phyloP scores from a whole-genome alignment of 306 rosid species.

The Fragaria vesca region DNA sequence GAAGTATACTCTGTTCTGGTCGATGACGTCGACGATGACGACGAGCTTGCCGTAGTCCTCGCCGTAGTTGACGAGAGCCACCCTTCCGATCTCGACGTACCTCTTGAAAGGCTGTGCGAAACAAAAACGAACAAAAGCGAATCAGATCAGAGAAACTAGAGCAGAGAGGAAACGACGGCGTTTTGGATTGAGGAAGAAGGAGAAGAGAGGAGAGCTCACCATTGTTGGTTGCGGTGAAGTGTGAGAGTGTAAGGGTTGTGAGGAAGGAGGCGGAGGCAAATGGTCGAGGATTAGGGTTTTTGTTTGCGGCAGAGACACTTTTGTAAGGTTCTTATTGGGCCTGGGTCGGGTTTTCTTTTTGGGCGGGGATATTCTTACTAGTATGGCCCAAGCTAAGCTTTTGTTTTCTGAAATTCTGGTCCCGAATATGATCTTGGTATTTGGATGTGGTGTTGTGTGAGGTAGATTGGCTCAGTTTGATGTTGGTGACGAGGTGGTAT shows the following conservation, averaged over 20 bases:
- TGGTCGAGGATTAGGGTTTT: conserved; percentile 27
- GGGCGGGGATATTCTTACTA: background rate
- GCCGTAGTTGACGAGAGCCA: conserved; percentile 90
- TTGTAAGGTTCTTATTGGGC: conserved; percentile 17
- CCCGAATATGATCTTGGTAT: no score
- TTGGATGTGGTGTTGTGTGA: no score
- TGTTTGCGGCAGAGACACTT: background rate
- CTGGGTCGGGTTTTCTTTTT: background rate
- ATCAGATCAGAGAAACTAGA: background rate
- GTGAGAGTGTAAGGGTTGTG: conserved; percentile 9
- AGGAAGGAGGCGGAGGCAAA: conserved; percentile 1
- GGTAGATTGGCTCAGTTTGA: no score
- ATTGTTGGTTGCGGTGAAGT: conserved; percentile 27
- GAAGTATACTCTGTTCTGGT: conserved; percentile 68
- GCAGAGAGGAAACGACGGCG: background rate
- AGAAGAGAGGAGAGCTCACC: conserved; percentile 39
- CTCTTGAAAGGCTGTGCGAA: conserved; percentile 80
- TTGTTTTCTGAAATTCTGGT: no score
- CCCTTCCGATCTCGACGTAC: conserved; percentile 90
- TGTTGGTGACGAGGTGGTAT: no score
- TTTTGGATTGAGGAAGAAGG: background rate
- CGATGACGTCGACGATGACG: conserved; percentile 87
- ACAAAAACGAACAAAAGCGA: background rate
- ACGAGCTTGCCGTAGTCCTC: conserved; percentile 85
- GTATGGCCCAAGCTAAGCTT: no score